These are phyloP conservation scores for Pneumocystis murina DNA, from an alignment of 1,139 yeast species.

Conservation along the genomic window DNA sequence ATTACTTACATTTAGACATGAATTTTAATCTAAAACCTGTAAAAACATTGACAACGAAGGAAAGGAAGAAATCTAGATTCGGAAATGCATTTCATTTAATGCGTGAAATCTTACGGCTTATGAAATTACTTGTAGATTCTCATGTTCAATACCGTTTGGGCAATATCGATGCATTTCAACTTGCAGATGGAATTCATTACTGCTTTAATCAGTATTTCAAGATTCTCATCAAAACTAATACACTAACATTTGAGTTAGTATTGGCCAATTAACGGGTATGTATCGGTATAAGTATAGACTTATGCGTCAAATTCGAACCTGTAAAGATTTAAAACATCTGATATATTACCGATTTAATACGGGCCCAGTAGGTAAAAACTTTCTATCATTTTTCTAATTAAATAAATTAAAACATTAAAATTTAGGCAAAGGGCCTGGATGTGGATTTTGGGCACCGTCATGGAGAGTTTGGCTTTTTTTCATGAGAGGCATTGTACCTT, in stretches of 20 bases:
- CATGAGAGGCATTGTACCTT: slow-evolving; percentile 82
- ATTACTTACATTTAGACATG: slow-evolving; percentile 85
- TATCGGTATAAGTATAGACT: slow-evolving; percentile 93
- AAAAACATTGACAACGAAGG: slow-evolving; percentile 89
- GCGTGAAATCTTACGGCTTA: slow-evolving; percentile 69
- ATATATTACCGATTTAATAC: slow-evolving; percentile 68
- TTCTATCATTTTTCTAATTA: neutral
- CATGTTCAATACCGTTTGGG: slow-evolving; percentile 87
- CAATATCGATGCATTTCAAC: slow-evolving; percentile 78
- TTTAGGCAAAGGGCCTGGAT: slow-evolving; percentile 74
- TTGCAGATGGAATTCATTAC: slow-evolving; percentile 88
- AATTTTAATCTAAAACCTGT: slow-evolving; percentile 94
- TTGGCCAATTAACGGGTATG: slow-evolving; percentile 92
- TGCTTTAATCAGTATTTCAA: slow-evolving; percentile 49
- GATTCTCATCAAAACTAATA: slow-evolving; percentile 2
- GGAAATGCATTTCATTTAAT: slow-evolving; percentile 93
- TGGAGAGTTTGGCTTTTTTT: slow-evolving; percentile 96
- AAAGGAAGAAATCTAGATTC: slow-evolving; percentile 85
- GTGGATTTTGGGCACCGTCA: slow-evolving; percentile 98
- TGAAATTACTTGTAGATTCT: slow-evolving; percentile 78
- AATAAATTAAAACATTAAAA: neutral
- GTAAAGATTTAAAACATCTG: slow-evolving; percentile 87
- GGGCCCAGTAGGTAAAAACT: slow-evolving; percentile 40
- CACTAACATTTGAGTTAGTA: slow-evolving; percentile 10
- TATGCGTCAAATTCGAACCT: slow-evolving; percentile 94